These are phyloP conservation scores for Calonectria hawksworthii DNA, from an alignment of 2,329 filamentous ascomycete genomes.

Conservation along the genomic window DNA sequence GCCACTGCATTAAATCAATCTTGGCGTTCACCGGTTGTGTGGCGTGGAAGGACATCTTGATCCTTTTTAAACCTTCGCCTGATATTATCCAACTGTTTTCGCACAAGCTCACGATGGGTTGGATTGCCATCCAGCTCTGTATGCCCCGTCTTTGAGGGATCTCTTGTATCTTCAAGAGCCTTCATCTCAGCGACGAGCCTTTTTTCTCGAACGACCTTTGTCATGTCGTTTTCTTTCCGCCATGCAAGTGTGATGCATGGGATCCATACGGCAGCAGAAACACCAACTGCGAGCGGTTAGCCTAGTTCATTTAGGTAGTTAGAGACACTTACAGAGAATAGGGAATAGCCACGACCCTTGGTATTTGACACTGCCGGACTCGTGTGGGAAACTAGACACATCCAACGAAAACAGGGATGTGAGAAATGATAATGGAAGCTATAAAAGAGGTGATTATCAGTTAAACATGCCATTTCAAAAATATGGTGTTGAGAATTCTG, in stretches of 20 bases:
- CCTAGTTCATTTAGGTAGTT: not conserved
- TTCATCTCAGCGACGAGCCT: too few relatives aligned
- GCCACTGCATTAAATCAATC: not conserved
- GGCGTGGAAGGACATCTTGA: not conserved
- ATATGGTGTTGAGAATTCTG: too few relatives aligned
- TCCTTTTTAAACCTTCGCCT: not conserved
- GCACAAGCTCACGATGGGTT: not conserved
- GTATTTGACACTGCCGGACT: not conserved
- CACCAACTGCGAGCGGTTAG: not conserved
- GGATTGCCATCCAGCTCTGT: too few relatives aligned
- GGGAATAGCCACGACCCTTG: not conserved
- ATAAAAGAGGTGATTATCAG: not conserved
- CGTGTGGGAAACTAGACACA: not conserved
- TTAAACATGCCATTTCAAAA: not conserved
- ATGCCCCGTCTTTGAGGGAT: not conserved
- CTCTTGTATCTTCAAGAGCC: too few relatives aligned
- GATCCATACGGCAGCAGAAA: not conserved
- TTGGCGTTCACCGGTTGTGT: not conserved
- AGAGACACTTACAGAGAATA: not conserved
- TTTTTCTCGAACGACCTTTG: too few relatives aligned
- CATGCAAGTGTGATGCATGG: not conserved
- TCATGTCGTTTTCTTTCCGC: too few relatives aligned
- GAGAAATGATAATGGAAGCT: not conserved
- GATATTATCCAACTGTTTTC: not conserved
- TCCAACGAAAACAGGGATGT: not conserved